These are phyloP conservation scores for Parachaetomium inaequale DNA, from an alignment of 495 filamentous ascomycete species.

Conservation along the genomic window DNA sequence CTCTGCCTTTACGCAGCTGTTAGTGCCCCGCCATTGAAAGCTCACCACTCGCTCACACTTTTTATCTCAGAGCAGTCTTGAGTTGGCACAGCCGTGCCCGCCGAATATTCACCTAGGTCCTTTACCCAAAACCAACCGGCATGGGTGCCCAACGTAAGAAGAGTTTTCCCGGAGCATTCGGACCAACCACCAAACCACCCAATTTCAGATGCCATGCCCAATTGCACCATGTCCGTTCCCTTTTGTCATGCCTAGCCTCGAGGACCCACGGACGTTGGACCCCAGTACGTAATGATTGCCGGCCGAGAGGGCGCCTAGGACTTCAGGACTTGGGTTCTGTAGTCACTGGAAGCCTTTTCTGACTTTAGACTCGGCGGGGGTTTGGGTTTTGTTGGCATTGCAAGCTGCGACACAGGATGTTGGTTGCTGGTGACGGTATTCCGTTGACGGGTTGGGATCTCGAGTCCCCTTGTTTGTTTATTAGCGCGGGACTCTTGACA, in stretches of 20 bases:
- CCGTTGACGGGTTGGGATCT: too few species aligned
- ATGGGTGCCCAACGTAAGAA: background rate
- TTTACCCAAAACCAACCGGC: background rate
- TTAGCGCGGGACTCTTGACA: too few species aligned
- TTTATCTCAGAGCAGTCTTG: background rate
- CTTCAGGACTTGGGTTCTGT: background rate
- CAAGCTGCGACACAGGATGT: background rate
- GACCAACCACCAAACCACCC: background rate
- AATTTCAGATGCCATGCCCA: slow-evolving; percentile 9
- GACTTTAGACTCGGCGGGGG: background rate
- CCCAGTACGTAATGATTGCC: slow-evolving; percentile 19
- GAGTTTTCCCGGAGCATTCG: background rate
- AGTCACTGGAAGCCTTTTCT: background rate
- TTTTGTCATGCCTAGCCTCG: slow-evolving; percentile 23
- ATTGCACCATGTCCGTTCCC: slow-evolving; percentile 7
- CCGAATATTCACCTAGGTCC: background rate
- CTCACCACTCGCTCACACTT: too few species aligned
- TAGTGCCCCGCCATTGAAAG: background rate
- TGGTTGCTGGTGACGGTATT: too few species aligned
- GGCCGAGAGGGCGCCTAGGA: background rate
- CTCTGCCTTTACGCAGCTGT: background rate
- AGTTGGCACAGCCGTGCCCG: background rate
- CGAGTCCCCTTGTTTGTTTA: too few species aligned
- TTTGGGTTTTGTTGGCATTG: background rate
- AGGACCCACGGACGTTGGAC: slow-evolving; percentile 20